These are phyloP conservation scores for Bathelium albidoporum DNA, from an alignment of 495 filamentous ascomycete genomes.

Conservation along the genomic window DNA sequence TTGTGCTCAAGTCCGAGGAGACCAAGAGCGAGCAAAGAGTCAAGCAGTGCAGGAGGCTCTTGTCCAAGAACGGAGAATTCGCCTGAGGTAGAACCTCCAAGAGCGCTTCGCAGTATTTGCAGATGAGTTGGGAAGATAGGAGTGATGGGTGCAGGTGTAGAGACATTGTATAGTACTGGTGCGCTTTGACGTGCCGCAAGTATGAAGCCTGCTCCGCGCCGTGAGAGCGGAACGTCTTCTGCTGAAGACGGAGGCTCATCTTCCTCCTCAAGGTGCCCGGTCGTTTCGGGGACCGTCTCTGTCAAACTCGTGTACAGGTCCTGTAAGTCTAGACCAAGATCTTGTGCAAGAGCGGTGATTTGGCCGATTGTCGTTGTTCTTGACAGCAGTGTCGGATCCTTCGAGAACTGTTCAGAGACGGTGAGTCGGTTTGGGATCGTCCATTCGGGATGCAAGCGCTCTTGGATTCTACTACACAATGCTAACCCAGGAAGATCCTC, in stretches of 20 bases:
- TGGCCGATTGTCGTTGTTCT: conserved; percentile 66
- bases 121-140: conserved; percentile 33
- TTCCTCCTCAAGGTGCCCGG: conserved; percentile 23
- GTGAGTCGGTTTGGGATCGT: conserved; percentile 47
- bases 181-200: conserved; percentile 30
- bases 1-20: conserved; percentile 28
- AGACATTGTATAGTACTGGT: conserved; percentile 23
- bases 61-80: conserved; percentile 20
- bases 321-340: conserved; percentile 41
- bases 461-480: conserved; percentile 65
- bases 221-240: conserved; percentile 63
- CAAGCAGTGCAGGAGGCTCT: conserved; percentile 34
- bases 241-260: conserved; percentile 34
- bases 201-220: conserved; percentile 40
- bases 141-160: conserved; percentile 10
- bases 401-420: conserved; percentile 48
- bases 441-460: conserved; percentile 56
- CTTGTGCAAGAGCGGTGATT: conserved; percentile 60
- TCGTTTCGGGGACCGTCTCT: conserved; percentile 21
- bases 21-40: conserved; percentile 38
- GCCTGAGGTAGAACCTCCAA: not conserved
- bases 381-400: conserved; percentile 51
- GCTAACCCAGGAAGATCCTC: conserved; percentile 56
- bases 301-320: conserved; percentile 41
- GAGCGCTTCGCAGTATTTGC: conserved; percentile 19